A percentile compares a stretch with the other conserved stretches of the same genome.
These are phyloP conservation scores for Hyaloscypha finlandica DNA, from an alignment of 495 filamentous ascomycete genomes.

Conservation along the genomic window DNA sequence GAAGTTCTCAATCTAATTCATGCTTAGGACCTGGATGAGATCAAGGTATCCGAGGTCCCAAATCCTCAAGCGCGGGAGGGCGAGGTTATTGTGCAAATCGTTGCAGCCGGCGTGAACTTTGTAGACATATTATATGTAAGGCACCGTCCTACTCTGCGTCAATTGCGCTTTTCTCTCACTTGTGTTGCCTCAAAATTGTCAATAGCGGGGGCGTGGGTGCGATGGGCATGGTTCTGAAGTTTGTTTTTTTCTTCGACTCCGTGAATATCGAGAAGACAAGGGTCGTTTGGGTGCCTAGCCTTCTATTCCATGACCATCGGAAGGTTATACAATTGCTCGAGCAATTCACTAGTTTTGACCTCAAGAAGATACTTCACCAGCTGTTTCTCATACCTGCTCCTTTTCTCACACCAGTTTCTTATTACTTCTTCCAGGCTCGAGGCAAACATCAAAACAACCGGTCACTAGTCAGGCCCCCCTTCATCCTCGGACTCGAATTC, in stretches of 20 bases:
- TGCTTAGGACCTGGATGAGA: conserved; percentile 21
- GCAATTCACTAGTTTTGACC: neutral
- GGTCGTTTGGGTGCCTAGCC: no score
- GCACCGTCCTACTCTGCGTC: neutral
- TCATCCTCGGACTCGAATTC: conserved; percentile 38
- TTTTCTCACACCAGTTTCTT: neutral
- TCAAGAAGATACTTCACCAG: neutral
- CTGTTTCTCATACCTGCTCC: neutral
- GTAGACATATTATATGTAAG: conserved; percentile 34
- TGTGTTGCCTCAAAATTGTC: no score
- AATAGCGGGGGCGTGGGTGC: no score
- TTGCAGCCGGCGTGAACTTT: conserved; percentile 32
- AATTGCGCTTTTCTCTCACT: neutral
- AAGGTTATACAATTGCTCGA: no score
- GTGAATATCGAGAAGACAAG: no score
- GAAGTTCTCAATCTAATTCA: neutral
- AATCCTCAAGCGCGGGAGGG: conserved; percentile 16
- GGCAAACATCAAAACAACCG: conserved; percentile 44
- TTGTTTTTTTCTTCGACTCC: no score
- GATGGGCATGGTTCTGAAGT: no score
- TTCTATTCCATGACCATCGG: no score
- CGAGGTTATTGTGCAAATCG: conserved; percentile 29
- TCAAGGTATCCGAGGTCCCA: conserved; percentile 28
- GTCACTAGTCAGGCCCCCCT: conserved; percentile 38
- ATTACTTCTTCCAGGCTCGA: conserved; percentile 30